Evolutionary conservation across 257 asterid genomes (phyloP).

Genomic region (Pogostemon cablin): DNA sequence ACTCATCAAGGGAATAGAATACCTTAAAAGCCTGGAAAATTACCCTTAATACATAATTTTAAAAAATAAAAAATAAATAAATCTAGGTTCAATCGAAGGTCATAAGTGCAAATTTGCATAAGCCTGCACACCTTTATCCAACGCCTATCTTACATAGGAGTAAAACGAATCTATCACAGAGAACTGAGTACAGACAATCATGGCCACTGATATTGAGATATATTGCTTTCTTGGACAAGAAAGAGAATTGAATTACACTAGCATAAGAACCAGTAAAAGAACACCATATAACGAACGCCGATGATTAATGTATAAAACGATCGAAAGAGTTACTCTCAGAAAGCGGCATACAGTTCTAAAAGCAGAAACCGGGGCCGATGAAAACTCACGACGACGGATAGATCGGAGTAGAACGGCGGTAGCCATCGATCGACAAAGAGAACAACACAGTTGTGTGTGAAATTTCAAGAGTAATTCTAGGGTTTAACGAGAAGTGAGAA

Average conservation of each 20-base stretch:
- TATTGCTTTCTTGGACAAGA: neutral
- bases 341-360: constrained; percentile 43
- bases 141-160: neutral
- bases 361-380: constrained; percentile 48
- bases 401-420: constrained; percentile 62
- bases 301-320: neutral
- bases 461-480: constrained; percentile 8
- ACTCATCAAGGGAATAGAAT: neutral
- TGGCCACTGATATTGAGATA: neutral
- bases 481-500: constrained; percentile 36
- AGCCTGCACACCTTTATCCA: constrained; percentile 11
- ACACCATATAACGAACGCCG: neutral
- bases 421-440: constrained; percentile 49
- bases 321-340: neutral
- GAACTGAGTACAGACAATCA: neutral
- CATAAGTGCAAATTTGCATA: neutral
- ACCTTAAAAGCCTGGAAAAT: neutral
- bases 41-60: neutral
- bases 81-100: too few species aligned
- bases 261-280: neutral
- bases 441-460: neutral
- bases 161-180: neutral
- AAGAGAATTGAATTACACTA: neutral
- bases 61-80: too few species aligned
- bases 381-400: constrained; percentile 62